A percentile compares a stretch with the other conserved stretches of the same genome.
phyloP scores from a whole-genome alignment of 805 yeast species.

The Candida taoyuanica region DNA sequence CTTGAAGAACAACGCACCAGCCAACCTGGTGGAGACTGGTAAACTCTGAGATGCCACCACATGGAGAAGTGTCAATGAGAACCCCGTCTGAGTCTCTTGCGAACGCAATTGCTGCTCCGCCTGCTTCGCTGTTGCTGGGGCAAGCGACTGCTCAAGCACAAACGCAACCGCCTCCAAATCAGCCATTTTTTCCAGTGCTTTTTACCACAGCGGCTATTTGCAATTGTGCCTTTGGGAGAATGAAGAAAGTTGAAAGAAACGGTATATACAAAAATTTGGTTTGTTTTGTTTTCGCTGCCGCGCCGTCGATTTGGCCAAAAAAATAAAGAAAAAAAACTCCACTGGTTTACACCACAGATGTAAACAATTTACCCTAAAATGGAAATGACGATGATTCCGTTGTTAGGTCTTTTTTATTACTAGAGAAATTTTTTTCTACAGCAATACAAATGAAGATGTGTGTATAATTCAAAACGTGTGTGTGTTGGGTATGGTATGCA shows the following conservation, averaged over 20 bases:
- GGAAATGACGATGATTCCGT: not conserved
- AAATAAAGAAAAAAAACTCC: not conserved
- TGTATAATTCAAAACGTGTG: no score
- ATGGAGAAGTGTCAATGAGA: conserved; percentile 69
- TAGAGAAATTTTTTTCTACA: no score
- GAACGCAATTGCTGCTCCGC: conserved; percentile 63
- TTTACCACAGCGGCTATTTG: no score
- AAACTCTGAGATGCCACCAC: conserved; percentile 63
- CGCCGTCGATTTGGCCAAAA: no score
- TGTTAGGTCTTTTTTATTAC: no score
- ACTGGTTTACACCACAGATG: not conserved
- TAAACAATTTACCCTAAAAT: not conserved
- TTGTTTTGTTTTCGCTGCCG: conserved; percentile 1
- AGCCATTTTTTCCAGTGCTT: conserved; percentile 28
- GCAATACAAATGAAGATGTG: no score
- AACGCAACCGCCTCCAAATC: conserved; percentile 50
- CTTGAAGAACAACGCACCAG: conserved; percentile 88
- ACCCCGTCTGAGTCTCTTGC: conserved; percentile 66
- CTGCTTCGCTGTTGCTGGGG: conserved; percentile 56
- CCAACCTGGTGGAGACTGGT: conserved; percentile 60
- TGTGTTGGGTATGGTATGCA: no score
- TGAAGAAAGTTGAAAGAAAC: no score
- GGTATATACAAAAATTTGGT: not conserved
- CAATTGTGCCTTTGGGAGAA: no score
- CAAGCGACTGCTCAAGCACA: conserved; percentile 58